Conservation (phyloP, 176 grass and related monocot species). For the Triticum turgidum region DNA sequence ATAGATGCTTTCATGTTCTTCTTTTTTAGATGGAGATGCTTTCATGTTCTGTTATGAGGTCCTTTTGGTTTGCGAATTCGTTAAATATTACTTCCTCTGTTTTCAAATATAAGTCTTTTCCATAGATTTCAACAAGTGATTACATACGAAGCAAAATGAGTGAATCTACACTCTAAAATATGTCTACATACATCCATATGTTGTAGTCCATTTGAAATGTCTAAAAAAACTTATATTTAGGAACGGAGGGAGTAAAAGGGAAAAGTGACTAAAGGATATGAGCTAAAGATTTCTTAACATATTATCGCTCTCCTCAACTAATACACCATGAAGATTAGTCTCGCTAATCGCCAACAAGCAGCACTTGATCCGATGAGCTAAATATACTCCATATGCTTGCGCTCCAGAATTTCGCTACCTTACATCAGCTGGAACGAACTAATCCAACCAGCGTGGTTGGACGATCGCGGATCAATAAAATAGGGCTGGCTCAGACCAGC, state of each 20-base stretch:
- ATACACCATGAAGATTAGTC: neutral
- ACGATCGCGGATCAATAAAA: neutral
- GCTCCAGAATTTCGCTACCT: neutral
- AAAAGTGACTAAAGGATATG: neutral
- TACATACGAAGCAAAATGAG: too few relatives aligned
- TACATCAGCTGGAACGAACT: neutral
- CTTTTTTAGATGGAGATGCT: too few relatives aligned
- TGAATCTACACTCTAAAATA: too few relatives aligned
- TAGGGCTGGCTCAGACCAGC: neutral
- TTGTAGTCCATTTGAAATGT: too few relatives aligned
- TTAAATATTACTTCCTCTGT: neutral
- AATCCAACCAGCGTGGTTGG: constrained; percentile 8
- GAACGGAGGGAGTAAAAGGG: too few relatives aligned
- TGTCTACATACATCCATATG: too few relatives aligned
- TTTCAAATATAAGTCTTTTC: too few relatives aligned
- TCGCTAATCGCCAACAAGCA: neutral
- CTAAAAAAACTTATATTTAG: too few relatives aligned
- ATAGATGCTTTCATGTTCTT: too few relatives aligned
- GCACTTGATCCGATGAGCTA: neutral
- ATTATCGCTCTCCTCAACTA: neutral
- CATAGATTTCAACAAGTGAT: too few relatives aligned
- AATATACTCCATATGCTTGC: neutral
- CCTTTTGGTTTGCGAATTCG: neutral
- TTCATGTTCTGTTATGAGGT: neutral
- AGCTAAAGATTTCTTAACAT: neutral